Conservation (phyloP, 306 rosid genomes). For the Sicyos edulis region DNA sequence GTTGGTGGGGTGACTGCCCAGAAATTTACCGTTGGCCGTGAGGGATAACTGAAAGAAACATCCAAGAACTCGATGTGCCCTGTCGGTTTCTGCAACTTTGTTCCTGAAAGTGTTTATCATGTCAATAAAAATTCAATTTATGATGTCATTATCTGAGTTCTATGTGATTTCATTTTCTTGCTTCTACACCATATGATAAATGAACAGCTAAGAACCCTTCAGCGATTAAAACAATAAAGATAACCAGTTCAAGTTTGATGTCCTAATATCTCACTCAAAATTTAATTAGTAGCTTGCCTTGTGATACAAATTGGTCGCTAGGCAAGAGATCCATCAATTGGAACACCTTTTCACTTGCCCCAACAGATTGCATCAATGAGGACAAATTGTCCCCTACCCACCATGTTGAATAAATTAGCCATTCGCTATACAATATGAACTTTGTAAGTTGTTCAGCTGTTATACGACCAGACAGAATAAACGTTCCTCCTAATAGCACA, state of each 20-base stretch:
- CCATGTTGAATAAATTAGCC: conserved; percentile 96
- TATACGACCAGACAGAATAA: conserved; percentile 76
- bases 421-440: conserved; percentile 86
- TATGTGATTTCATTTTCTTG: background rate
- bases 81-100: conserved; percentile 46
- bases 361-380: conserved; percentile 91
- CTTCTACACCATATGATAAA: conserved; percentile 8
- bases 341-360: conserved; percentile 97
- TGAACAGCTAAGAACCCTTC: background rate
- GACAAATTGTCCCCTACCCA: conserved; percentile 95
- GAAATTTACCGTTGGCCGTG: conserved; percentile 67
- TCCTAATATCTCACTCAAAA: conserved; percentile 15
- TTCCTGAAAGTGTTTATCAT: conserved; percentile 45
- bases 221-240: background rate
- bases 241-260: background rate
- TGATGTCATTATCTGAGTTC: background rate
- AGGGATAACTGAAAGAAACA: conserved; percentile 71
- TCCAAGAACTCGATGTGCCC: conserved; percentile 68
- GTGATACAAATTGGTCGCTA: conserved; percentile 61
- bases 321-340: conserved; percentile 85
- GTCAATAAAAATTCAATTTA: conserved; percentile 15
- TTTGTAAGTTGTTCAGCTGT: conserved; percentile 93
- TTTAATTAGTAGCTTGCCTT: conserved; percentile 50
- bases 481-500: conserved; percentile 82
- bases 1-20: background rate